Base-by-base conservation (phyloP, 1,284 basidiomycete genomes). In the Rhodotorula sp. region DNA sequence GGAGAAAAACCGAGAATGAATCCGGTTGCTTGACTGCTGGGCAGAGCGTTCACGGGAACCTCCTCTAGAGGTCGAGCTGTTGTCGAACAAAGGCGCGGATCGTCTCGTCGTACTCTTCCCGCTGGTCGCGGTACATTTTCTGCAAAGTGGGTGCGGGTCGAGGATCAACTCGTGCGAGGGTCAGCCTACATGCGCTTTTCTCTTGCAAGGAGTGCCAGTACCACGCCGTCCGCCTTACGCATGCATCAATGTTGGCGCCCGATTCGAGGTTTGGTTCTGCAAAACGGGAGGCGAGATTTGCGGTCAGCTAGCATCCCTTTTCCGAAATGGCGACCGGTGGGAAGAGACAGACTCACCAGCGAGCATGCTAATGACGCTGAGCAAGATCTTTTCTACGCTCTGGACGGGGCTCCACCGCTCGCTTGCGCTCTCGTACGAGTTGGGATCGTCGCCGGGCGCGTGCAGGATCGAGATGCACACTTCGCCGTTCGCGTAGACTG, bases 391-490 rank as follows among this genome's bases (percentile, higher is more conserved):
- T 83, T 99, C 92, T 57, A 99, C 93, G 79, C 90, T 92, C 83
- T 97, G 93, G 0, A 99, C 95, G 23, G 97, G 97, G 70, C 92
- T 95, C 97, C 97, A 99, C 38, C 97, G 87, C 81, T 99, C 97
- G 38, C 91, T 93, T 0, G 95, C 94, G 72, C 90, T 88, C 81
- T 99, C 97, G 80, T 87, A 87, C 56, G 82, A 81, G 62, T 85
- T 82, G 28, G 86, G 85, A 76, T 86, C 97, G 80, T 99, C 97
- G 15, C 97, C 97, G 0, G 97, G 95, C 0, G 93, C 92, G 80
- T 99, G 97, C 50, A 99, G 84, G 80, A 99, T 99, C 6, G 94
- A 97, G 79, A 99, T 99, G 84, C 97, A 99, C 62, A 99, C 95
- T 58, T 88, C 92, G 34, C 95, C 95, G 79, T 95, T 93, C 3